Conservation (phyloP, 805 yeast species). For the Kodamaea kaohsiungensis region DNA sequence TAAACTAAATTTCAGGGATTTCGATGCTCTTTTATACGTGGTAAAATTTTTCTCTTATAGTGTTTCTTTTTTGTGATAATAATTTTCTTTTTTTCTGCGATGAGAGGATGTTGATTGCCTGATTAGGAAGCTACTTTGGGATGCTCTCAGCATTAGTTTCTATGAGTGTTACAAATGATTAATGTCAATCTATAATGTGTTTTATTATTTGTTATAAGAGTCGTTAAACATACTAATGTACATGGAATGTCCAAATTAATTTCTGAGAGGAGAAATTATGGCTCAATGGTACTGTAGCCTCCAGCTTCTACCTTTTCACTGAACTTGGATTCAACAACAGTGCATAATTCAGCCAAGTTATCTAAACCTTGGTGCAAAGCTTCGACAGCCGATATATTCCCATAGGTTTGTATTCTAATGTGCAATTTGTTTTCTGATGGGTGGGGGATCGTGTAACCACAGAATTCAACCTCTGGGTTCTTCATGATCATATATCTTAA, state of each 20-base stretch:
- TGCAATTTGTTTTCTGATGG: constrained; percentile 92
- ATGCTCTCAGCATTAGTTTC: not conserved
- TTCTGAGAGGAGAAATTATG: constrained; percentile 24
- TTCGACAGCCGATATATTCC: constrained; percentile 79
- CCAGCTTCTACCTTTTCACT: constrained; percentile 64
- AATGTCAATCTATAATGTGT: not conserved
- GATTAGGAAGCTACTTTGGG: not conserved
- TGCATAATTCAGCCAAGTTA: constrained; percentile 79
- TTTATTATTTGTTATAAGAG: not conserved
- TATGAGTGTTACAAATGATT: too few relatives aligned
- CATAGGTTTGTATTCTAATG: constrained; percentile 92
- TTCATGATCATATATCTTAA: constrained; percentile 93
- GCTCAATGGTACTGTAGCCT: constrained; percentile 51
- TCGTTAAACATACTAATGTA: constrained; percentile 5
- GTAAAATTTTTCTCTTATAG: not conserved
- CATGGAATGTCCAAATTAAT: not conserved
- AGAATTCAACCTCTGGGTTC: constrained; percentile 96
- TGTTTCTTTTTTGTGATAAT: constrained; percentile 5
- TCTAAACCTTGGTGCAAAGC: constrained; percentile 91
- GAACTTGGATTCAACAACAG: constrained; percentile 78
- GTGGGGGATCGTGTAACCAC: constrained; percentile 98
- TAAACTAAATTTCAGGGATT: not conserved
- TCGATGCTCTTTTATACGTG: constrained; percentile 2
- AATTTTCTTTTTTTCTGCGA: constrained; percentile 4
- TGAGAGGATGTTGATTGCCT: constrained; percentile 4